These are phyloP conservation scores for Paraurostyla sp. DNA, from an alignment of 73 alveolate genomes.

Conservation along the genomic window DNA sequence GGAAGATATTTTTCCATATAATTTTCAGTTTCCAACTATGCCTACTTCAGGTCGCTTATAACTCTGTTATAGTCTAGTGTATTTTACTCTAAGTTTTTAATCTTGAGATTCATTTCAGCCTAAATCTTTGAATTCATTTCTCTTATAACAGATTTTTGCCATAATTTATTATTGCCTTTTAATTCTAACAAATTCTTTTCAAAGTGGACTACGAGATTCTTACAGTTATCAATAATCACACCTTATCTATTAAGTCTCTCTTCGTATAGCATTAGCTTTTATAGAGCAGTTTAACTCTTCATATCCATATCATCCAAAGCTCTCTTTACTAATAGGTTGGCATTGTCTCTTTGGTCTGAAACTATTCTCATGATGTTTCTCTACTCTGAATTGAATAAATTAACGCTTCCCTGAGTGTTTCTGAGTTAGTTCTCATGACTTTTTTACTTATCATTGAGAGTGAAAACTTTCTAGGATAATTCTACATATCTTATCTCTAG, in stretches of 20 bases:
- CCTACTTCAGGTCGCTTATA: constrained; percentile 5
- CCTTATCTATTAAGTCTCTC: neutral
- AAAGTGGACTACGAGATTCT: neutral
- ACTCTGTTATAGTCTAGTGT: neutral
- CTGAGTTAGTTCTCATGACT: constrained; percentile 7
- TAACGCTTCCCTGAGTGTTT: neutral
- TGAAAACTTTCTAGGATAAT: neutral
- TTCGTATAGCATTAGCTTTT: neutral
- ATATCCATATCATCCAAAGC: neutral
- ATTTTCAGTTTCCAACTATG: constrained; percentile 13
- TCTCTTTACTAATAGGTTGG: neutral
- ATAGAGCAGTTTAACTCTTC: neutral
- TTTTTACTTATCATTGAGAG: constrained; percentile 16
- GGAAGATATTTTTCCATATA: constrained; percentile 25
- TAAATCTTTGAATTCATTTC: neutral
- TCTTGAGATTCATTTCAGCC: neutral
- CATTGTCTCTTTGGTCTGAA: constrained; percentile 22
- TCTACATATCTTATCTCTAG: neutral
- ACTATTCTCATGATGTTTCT: neutral
- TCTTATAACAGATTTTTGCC: neutral
- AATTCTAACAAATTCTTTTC: neutral
- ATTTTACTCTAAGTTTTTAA: neutral
- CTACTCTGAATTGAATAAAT: neutral
- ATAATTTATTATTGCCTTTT: neutral
- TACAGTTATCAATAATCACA: neutral